Percentiles rank a stretch among this genome's conserved stretches.
phyloP scores from a whole-genome alignment of 1,139 yeast genomes.

The Candida buenavistaensis region DNA sequence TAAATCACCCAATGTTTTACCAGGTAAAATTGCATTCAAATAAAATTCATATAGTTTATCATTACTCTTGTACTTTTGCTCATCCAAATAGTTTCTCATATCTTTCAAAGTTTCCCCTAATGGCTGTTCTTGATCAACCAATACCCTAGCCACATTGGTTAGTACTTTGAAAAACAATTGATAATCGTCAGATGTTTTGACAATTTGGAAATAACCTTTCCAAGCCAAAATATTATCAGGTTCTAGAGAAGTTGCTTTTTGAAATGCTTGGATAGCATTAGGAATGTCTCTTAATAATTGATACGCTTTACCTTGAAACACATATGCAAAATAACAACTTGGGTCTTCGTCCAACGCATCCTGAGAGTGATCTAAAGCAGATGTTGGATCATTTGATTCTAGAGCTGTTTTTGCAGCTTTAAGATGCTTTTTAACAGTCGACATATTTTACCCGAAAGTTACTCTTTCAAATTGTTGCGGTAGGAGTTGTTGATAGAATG shows the following conservation, averaged over 20 bases:
- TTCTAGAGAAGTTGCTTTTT: constrained; percentile 55
- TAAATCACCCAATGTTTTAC: constrained; percentile 55
- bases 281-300: constrained; percentile 40
- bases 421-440: constrained; percentile 42
- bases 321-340: constrained; percentile 61
- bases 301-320: constrained; percentile 62
- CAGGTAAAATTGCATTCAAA: constrained; percentile 61
- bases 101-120: constrained; percentile 50
- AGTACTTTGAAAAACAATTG: constrained; percentile 49
- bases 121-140: constrained; percentile 33
- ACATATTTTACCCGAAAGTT: no score
- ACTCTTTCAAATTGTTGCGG: no score
- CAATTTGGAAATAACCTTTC: constrained; percentile 69
- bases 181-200: constrained; percentile 37
- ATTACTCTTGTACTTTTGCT: constrained; percentile 30
- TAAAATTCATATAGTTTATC: constrained; percentile 43
- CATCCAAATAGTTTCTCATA: constrained; percentile 44
- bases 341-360: constrained; percentile 57
- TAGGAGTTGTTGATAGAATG: constrained; percentile 9
- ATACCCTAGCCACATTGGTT: constrained; percentile 20
- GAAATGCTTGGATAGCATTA: constrained; percentile 52
- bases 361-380: constrained; percentile 52
- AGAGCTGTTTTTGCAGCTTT: constrained; percentile 64
- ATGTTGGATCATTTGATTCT: constrained; percentile 55
- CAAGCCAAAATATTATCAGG: constrained; percentile 65